Base-by-base conservation (phyloP, 140 eudicot genomes). In the Senecio squalidus region DNA sequence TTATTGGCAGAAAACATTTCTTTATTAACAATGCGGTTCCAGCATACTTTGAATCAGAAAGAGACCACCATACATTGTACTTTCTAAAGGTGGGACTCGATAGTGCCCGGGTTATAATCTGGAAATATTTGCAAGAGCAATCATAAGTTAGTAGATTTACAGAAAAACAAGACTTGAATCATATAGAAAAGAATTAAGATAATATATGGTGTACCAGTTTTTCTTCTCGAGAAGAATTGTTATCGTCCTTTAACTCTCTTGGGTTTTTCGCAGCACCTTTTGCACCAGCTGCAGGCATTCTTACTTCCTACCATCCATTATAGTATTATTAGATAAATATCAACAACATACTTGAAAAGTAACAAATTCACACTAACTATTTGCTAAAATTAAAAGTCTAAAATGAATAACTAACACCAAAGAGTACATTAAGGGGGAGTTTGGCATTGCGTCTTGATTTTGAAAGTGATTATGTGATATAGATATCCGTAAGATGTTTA, bases 251-350 rank as follows among this genome's bases (percentile, higher is more conserved):
- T 50, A 84, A 54, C 71, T 93, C 95, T 62, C 83, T 79, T 33
- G 90, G 96, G 73, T 88, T 82, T 63, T 84, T 93, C 0, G 95
- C 72, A 47, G 84, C 77, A 17, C 94, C 96, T 80, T 93, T 93
- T 55, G 89, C 56, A 71, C 96, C 96, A 80, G 96, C 96, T 58
- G 99, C 99, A 36, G 96, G 99, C 88, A 93, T 82, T 73, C 99
- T 80, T 54, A 88, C 99, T 88, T 93, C 96, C 98, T 91, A 78
- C 52, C 65, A 83, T 3, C 18, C 64, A 74, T 41, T 33, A n/a
- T 6, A 8, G 31, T n/a, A n/a, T n/a, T 17, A 69, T 64, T 64
- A 82, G 73, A 58, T n/a, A 21, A 36, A 55, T 57, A 66, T 56
- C 28, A 21, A 25, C 61, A 62, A 56, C 58, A 41, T 56, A 25